A percentile compares a stretch with the other conserved stretches of the same genome.
phyloP scores from a whole-genome alignment of 1,284 basidiomycete species.

The Tilletia setariae region DNA sequence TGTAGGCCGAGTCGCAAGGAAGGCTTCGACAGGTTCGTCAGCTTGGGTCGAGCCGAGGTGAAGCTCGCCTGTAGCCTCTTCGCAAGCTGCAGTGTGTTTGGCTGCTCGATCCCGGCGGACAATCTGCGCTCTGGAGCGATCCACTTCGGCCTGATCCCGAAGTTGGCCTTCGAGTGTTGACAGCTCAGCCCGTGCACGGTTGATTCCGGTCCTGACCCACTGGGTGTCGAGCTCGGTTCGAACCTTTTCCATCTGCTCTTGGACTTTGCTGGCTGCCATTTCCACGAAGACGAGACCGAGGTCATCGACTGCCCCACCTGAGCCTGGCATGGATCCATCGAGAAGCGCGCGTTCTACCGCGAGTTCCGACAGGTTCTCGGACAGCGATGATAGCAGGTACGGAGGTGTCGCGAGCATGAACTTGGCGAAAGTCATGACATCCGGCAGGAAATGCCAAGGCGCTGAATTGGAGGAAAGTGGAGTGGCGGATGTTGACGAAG shows the following conservation, averaged over 20 bases:
- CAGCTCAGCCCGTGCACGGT: constrained; percentile 1
- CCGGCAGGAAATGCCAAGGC: constrained; percentile 92
- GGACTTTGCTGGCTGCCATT: constrained; percentile 60
- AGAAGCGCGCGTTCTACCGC: constrained; percentile 61
- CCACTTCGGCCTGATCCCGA: constrained; percentile 33
- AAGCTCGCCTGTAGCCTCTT: constrained; percentile 25
- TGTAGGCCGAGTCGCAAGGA: neutral
- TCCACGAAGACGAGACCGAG: constrained; percentile 77
- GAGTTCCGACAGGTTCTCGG: constrained; percentile 72
- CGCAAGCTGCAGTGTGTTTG: neutral
- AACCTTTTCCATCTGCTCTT: constrained; percentile 45
- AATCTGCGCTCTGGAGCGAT: constrained; percentile 22
- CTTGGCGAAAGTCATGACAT: constrained; percentile 81
- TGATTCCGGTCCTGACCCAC: constrained; percentile 21
- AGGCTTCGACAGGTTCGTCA: constrained; percentile 6
- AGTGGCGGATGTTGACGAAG: constrained; percentile 20
- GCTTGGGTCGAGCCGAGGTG: constrained; percentile 19
- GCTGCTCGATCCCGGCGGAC: neutral
- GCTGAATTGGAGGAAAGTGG: constrained; percentile 85
- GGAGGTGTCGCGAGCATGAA: constrained; percentile 94
- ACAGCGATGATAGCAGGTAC: constrained; percentile 68
- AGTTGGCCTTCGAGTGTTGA: neutral
- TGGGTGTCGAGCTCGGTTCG: constrained; percentile 38
- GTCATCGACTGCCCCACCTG: constrained; percentile 64
- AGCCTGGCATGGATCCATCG: constrained; percentile 27